These are phyloP conservation scores for Nepenthes gracilis DNA, from an alignment of 148 eudicot genomes.

Conservation along the genomic window DNA sequence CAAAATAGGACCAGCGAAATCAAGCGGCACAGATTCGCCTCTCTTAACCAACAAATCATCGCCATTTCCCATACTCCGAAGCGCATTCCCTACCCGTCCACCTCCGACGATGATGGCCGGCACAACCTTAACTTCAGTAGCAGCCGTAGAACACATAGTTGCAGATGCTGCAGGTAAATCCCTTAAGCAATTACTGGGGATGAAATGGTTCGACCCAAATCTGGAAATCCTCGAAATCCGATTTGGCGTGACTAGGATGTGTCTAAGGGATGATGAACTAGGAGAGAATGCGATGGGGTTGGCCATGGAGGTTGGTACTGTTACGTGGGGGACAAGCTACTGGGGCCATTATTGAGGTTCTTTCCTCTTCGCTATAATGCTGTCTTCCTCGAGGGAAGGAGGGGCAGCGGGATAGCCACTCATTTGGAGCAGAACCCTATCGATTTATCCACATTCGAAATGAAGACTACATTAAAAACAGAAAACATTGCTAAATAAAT, in stretches of 20 bases:
- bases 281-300: conserved; percentile 13
- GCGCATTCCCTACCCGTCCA: conserved; percentile 78
- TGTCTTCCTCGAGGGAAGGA: background rate
- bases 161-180: background rate
- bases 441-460: too few relatives aligned
- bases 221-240: conserved; percentile 19
- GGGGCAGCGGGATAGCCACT: conserved; percentile 21
- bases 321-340: background rate
- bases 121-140: conserved; percentile 24
- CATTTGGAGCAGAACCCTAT: conserved; percentile 1
- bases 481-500: too few relatives aligned
- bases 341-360: background rate
- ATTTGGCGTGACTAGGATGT: conserved; percentile 16
- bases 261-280: conserved; percentile 19
- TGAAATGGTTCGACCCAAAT: background rate
- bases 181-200: conserved; percentile 3
- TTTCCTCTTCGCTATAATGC: conserved; percentile 1
- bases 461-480: too few relatives aligned
- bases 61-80: conserved; percentile 76
- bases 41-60: conserved; percentile 65
- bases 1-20: conserved; percentile 74
- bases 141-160: conserved; percentile 15
- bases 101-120: conserved; percentile 89
- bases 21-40: conserved; percentile 72
- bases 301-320: conserved; percentile 15